These are phyloP conservation scores for Camillea tinctor DNA, from an alignment of 2,329 filamentous ascomycete species.

Conservation along the genomic window DNA sequence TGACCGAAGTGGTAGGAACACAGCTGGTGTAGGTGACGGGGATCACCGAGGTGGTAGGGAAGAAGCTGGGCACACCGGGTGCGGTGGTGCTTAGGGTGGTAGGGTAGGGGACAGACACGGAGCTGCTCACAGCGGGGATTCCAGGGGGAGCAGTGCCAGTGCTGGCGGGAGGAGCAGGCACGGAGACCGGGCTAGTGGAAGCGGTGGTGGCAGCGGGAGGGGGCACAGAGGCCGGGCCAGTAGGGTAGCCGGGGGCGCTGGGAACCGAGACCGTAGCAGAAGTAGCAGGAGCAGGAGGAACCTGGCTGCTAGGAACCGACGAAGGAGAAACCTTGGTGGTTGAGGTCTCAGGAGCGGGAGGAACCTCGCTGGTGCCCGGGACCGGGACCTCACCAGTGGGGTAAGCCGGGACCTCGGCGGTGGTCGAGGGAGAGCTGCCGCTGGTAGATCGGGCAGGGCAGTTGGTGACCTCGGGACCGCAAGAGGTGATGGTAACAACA, in stretches of 20 bases:
- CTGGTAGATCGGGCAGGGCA: constrained; percentile 52
- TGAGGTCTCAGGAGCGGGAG: constrained; percentile 9
- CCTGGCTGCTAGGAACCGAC: constrained; percentile 8
- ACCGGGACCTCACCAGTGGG: constrained; percentile 40
- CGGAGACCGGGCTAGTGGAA: too few species aligned
- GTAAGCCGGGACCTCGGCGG: constrained; percentile 23
- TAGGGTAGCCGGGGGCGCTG: constrained; percentile 17
- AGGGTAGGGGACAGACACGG: constrained; percentile 20
- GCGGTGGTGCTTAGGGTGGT: constrained; percentile 20
- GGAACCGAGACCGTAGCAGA: not conserved
- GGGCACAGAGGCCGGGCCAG: constrained; percentile 6
- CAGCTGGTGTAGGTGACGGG: constrained; percentile 44
- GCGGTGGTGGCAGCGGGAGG: constrained; percentile 17
- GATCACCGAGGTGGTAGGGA: constrained; percentile 41
- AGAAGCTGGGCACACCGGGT: constrained; percentile 34
- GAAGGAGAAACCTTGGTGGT: constrained; percentile 4
- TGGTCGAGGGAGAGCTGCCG: constrained; percentile 40
- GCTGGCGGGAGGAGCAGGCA: constrained; percentile 5
- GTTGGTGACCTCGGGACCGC: constrained; percentile 59
- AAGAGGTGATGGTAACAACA: constrained; percentile 61
- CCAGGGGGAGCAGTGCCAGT: constrained; percentile 39
- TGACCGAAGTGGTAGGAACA: constrained; percentile 27
- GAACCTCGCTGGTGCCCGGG: constrained; percentile 28
- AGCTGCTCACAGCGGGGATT: not conserved
- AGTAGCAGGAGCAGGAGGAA: constrained; percentile 8